These are phyloP conservation scores for Nymphaea thermarum DNA, from an alignment of 164 flowering plant species.

Conservation along the genomic window DNA sequence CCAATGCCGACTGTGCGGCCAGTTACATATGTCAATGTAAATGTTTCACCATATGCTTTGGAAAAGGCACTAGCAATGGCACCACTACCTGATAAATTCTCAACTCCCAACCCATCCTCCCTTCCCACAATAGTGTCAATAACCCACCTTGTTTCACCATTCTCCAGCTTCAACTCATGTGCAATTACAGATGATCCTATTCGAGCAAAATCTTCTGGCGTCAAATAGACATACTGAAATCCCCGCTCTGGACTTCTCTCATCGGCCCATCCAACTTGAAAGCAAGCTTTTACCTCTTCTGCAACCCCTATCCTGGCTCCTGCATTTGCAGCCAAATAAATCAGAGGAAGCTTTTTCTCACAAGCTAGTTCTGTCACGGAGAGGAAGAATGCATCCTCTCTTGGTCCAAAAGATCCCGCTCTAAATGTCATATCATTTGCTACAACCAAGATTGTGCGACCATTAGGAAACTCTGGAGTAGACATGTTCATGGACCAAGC, in stretches of 20 bases:
- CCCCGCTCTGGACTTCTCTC: conserved; percentile 85
- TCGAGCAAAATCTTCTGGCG: conserved; percentile 63
- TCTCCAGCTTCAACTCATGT: conserved; percentile 54
- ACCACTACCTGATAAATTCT: conserved; percentile 91
- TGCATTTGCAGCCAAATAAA: conserved; percentile 96
- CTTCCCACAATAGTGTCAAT: conserved; percentile 91
- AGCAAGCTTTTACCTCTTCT: conserved; percentile 89
- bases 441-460: conserved; percentile 63
- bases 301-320: conserved; percentile 99
- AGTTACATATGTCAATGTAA: conserved; percentile 92
- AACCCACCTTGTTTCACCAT: conserved; percentile 91
- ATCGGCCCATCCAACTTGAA: conserved; percentile 93
- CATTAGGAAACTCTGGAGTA: conserved; percentile 92
- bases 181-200: conserved; percentile 78
- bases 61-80: conserved; percentile 97
- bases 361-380: conserved; percentile 91
- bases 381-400: conserved; percentile 93
- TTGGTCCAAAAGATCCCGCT: conserved; percentile 99
- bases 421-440: conserved; percentile 93
- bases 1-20: conserved; percentile 99
- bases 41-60: conserved; percentile 91
- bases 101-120: conserved; percentile 96
- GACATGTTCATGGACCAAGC: conserved; percentile 92
- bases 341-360: conserved; percentile 66
- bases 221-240: conserved; percentile 82